Percentiles rank a stretch among this genome's conserved stretches.
Conservation (phyloP, 345 rosid species). For the Brassica incana region DNA sequence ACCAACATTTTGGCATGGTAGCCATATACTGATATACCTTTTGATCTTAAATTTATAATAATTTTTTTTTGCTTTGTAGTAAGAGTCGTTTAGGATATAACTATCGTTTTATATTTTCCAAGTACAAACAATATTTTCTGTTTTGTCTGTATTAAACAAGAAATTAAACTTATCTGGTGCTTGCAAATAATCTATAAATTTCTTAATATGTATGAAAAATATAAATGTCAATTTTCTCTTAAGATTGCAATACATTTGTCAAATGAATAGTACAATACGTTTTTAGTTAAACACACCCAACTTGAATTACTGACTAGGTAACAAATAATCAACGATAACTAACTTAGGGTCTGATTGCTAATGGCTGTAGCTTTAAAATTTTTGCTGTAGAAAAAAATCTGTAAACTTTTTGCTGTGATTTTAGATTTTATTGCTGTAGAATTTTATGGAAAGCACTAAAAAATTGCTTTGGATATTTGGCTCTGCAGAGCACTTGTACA, state of each 20-base stretch:
- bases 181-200: not conserved
- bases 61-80: not conserved
- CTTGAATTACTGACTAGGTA: not conserved
- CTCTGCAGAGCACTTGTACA: too few species aligned
- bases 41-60: too few species aligned
- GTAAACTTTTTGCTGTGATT: too few species aligned
- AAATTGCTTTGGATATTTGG: too few species aligned
- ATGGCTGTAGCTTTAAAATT: too few species aligned
- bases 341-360: not conserved
- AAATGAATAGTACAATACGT: not conserved
- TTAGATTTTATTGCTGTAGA: too few species aligned
- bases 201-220: not conserved
- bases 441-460: too few species aligned
- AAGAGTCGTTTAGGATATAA: not conserved
- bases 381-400: too few species aligned
- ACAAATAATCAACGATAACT: slow-evolving; percentile 1
- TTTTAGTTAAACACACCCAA: not conserved
- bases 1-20: slow-evolving; percentile 17
- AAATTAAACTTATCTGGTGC: not conserved
- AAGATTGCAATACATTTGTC: not conserved
- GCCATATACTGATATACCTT: not conserved
- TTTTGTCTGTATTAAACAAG: not conserved
- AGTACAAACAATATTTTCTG: not conserved
- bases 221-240: not conserved
- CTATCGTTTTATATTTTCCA: not conserved